These are phyloP conservation scores for Cucurbita maxima DNA, from an alignment of 306 rosid species.

Conservation along the genomic window DNA sequence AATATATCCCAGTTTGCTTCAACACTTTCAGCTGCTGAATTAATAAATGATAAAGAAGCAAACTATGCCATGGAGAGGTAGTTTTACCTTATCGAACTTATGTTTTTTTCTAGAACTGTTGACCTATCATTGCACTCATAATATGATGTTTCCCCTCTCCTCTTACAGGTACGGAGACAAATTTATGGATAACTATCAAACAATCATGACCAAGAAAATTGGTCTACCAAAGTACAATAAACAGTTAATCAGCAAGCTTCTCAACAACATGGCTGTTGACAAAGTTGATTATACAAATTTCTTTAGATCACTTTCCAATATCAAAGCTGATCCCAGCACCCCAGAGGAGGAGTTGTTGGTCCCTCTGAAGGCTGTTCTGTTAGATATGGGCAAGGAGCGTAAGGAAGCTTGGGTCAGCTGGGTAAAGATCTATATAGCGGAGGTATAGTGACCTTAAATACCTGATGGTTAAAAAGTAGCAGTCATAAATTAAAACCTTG, in stretches of 20 bases:
- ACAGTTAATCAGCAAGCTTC: conserved; percentile 78
- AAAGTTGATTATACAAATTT: conserved; percentile 96
- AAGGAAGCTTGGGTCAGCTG: conserved; percentile 89
- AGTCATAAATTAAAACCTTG: too few relatives aligned
- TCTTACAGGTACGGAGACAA: conserved; percentile 64
- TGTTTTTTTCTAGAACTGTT: neutral
- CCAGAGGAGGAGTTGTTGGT: conserved; percentile 69
- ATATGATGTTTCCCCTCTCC: conserved; percentile 9
- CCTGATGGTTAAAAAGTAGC: neutral
- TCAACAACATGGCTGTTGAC: conserved; percentile 88
- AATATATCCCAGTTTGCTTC: conserved; percentile 69
- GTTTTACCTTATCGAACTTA: conserved; percentile 9
- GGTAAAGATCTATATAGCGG: conserved; percentile 67
- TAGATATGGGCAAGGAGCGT: conserved; percentile 95
- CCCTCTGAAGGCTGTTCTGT: conserved; percentile 72
- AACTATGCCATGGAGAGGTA: conserved; percentile 96
- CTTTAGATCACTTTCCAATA: conserved; percentile 66
- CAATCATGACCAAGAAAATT: conserved; percentile 84
- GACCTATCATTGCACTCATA: neutral
- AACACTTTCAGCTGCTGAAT: conserved; percentile 51
- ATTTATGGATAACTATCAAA: conserved; percentile 96
- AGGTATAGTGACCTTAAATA: conserved; percentile 29
- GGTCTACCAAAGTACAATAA: conserved; percentile 88
- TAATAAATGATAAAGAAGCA: conserved; percentile 82
- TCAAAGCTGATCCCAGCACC: conserved; percentile 66